These are phyloP conservation scores for Talaromyces proteolyticus DNA, from an alignment of 495 filamentous ascomycete species.

Conservation along the genomic window DNA sequence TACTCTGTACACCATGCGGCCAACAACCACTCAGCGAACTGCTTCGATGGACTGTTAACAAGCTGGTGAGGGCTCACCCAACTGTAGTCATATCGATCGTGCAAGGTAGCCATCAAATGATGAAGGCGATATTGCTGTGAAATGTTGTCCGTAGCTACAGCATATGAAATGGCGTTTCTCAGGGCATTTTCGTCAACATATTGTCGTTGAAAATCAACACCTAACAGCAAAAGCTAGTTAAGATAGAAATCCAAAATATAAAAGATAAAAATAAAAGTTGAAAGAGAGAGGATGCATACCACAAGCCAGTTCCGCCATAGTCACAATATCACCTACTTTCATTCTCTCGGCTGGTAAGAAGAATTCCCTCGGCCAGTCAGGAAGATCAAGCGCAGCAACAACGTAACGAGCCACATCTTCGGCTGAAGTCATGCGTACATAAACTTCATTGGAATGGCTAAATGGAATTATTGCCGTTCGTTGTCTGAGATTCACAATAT, in stretches of 20 bases:
- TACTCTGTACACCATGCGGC: constrained; percentile 12
- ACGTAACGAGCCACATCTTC: constrained; percentile 63
- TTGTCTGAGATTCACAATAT: constrained; percentile 54
- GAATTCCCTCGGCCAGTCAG: constrained; percentile 60
- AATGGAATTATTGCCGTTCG: constrained; percentile 54
- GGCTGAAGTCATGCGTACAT: constrained; percentile 60
- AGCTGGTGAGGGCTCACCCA: constrained; percentile 33
- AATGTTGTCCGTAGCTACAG: constrained; percentile 1
- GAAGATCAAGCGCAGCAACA: constrained; percentile 52
- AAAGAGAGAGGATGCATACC: constrained; percentile 3
- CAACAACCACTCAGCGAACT: constrained; percentile 38
- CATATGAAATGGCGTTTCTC: constrained; percentile 7
- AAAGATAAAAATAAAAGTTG: not conserved
- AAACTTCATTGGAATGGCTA: constrained; percentile 40
- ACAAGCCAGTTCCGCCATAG: constrained; percentile 25
- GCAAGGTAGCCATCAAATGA: constrained; percentile 40
- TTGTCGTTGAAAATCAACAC: constrained; percentile 10
- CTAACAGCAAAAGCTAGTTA: not conserved
- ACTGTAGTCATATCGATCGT: constrained; percentile 40
- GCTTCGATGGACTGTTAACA: constrained; percentile 28
- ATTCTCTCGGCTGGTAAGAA: constrained; percentile 58
- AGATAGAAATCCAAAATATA: not conserved
- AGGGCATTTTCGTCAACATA: constrained; percentile 7
- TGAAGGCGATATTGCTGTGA: constrained; percentile 15
- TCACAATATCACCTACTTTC: constrained; percentile 44